Conservation (phyloP, 352 stramenopile genomes). For the Phytopythium delawarense region DNA sequence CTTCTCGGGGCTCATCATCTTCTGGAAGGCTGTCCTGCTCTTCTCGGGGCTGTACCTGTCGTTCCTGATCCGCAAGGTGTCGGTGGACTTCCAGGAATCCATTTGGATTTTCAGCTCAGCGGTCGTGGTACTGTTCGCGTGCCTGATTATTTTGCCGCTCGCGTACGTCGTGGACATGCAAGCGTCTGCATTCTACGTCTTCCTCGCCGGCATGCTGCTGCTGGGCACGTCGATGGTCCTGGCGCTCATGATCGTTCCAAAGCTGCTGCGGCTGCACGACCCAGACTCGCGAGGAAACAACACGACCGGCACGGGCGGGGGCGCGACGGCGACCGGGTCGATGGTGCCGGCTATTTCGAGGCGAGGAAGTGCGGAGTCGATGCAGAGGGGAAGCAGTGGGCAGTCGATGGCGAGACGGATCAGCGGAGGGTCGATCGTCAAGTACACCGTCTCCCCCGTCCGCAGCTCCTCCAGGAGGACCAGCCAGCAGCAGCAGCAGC, state of each 20-base stretch:
- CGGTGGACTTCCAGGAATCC: too few relatives aligned
- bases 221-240: slow-evolving; percentile 35
- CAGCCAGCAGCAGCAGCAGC: too few relatives aligned
- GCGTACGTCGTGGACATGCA: slow-evolving; percentile 44
- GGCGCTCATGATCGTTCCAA: slow-evolving; percentile 39
- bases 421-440: too few relatives aligned
- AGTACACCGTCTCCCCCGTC: too few relatives aligned
- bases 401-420: too few relatives aligned
- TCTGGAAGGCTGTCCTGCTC: slow-evolving; percentile 54
- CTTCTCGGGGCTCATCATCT: slow-evolving; percentile 44
- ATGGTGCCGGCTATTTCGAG: neutral
- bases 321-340: neutral
- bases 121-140: slow-evolving; percentile 40
- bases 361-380: neutral
- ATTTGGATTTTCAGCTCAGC: slow-evolving; percentile 58
- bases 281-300: neutral
- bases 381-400: too few relatives aligned
- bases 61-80: slow-evolving; percentile 18
- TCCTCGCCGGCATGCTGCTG: slow-evolving; percentile 21
- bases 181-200: slow-evolving; percentile 31
- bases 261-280: slow-evolving; percentile 29
- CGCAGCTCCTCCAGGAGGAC: too few relatives aligned
- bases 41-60: slow-evolving; percentile 38
- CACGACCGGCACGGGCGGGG: too few relatives aligned
- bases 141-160: slow-evolving; percentile 43